Conservation (phyloP, 1,139 yeast genomes). For the Blastobotrys elegans region DNA sequence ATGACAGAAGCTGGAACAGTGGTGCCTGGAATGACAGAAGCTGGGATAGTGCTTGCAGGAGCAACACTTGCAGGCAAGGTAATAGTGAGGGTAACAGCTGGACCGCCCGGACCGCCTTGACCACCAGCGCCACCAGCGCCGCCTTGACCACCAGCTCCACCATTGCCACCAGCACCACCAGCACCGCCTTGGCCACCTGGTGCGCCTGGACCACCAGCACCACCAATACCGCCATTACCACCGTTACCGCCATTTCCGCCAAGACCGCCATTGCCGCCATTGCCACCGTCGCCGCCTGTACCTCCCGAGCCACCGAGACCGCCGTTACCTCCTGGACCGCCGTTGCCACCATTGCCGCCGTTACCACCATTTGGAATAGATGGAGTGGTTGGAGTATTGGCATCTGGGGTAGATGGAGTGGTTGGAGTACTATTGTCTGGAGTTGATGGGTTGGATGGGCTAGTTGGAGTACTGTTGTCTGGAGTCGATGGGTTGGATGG, state of each 20-base stretch:
- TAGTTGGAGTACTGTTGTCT: conserved; percentile 16
- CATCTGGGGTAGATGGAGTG: not conserved
- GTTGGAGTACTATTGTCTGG: not conserved
- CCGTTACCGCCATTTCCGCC: conserved; percentile 3
- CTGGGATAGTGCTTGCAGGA: conserved; percentile 18
- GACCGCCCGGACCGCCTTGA: not conserved
- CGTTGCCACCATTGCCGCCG: conserved; percentile 4
- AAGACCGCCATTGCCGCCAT: not conserved
- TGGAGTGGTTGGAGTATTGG: not conserved
- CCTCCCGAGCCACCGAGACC: conserved; percentile 7
- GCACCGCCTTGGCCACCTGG: conserved; percentile 1
- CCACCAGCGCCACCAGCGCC: not conserved
- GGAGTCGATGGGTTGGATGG: conserved; percentile 14
- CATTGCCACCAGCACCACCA: not conserved
- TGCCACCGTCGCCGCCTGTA: conserved; percentile 2
- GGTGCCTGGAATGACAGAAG: conserved; percentile 4
- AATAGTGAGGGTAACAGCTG: conserved; percentile 1
- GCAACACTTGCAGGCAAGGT: conserved; percentile 18
- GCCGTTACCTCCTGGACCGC: conserved; percentile 6
- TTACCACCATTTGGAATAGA: not conserved
- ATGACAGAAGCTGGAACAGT: conserved; percentile 19
- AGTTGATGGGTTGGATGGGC: conserved; percentile 4
- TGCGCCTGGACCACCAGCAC: not conserved
- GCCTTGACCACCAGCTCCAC: conserved; percentile 1
- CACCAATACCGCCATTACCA: conserved; percentile 2